Conservation (phyloP, 2,329 filamentous ascomycete species). For the Elsinoe ampelina region DNA sequence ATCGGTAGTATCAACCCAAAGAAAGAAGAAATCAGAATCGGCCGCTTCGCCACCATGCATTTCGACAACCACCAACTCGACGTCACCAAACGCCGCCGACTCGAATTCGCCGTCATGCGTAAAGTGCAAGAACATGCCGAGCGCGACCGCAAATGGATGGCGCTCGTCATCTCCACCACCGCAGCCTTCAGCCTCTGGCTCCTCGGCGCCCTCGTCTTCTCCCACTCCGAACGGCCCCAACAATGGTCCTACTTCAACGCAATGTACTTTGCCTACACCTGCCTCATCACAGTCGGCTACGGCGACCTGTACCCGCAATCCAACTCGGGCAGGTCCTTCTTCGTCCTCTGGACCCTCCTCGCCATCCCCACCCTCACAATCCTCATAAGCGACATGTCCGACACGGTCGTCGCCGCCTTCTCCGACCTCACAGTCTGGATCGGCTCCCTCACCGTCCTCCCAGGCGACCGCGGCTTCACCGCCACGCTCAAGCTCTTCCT, state of each 20-base stretch:
- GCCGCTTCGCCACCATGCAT: slow-evolving; percentile 30
- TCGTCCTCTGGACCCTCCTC: slow-evolving; percentile 48
- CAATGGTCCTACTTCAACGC: slow-evolving; percentile 45
- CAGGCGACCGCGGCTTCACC: slow-evolving; percentile 37
- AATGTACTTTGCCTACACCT: slow-evolving; percentile 46
- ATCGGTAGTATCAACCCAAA: slow-evolving; percentile 31
- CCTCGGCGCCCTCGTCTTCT: slow-evolving; percentile 43
- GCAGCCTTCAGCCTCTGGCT: slow-evolving; percentile 38
- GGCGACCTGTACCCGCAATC: slow-evolving; percentile 40
- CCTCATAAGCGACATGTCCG: slow-evolving; percentile 46
- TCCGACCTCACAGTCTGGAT: slow-evolving; percentile 48
- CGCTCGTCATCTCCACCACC: slow-evolving; percentile 29
- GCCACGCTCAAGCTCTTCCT: slow-evolving; percentile 24
- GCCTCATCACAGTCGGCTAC: slow-evolving; percentile 47
- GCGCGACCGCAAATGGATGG: slow-evolving; percentile 34
- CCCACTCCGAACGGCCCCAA: slow-evolving; percentile 35
- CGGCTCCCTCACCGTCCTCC: slow-evolving; percentile 46
- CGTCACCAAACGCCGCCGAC: slow-evolving; percentile 33
- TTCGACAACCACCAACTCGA: slow-evolving; percentile 35
- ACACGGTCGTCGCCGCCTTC: slow-evolving; percentile 46
- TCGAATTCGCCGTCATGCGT: slow-evolving; percentile 43
- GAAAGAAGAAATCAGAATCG: slow-evolving; percentile 35
- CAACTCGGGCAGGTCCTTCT: slow-evolving; percentile 46
- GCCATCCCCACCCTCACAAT: slow-evolving; percentile 48
- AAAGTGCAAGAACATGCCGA: slow-evolving; percentile 35